Percentiles rank a stretch among this genome's conserved stretches.
Evolutionary conservation across 148 eudicot genomes (phyloP).

Genomic region (Camellia japonica): DNA sequence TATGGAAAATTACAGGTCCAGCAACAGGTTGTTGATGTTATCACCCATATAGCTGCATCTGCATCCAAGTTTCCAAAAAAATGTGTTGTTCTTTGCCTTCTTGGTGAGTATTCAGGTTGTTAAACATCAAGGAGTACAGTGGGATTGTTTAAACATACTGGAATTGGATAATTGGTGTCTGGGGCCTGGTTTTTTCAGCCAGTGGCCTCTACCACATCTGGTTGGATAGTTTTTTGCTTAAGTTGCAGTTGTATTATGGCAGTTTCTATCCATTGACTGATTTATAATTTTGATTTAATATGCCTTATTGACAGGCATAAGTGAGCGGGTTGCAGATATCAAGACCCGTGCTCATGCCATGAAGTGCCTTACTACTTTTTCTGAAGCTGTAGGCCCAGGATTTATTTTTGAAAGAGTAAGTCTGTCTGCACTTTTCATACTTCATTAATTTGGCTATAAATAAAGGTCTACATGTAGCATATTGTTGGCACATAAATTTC

Average conservation of each 20-base stretch:
- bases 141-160: neutral
- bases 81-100: conserved; percentile 94
- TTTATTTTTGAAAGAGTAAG: conserved; percentile 94
- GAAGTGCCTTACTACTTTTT: conserved; percentile 87
- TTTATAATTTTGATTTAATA: neutral
- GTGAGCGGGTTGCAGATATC: conserved; percentile 98
- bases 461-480: neutral
- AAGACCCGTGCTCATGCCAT: conserved; percentile 92
- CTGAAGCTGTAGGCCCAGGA: conserved; percentile 96
- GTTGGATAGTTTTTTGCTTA: neutral
- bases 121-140: neutral
- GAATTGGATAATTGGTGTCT: neutral
- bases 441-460: neutral
- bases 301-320: conserved; percentile 50
- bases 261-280: neutral
- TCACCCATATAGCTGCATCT: conserved; percentile 72
- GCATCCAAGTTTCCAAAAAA: conserved; percentile 87
- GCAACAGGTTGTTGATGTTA: conserved; percentile 90
- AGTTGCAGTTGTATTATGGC: neutral
- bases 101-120: conserved; percentile 45
- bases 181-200: neutral
- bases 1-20: conserved; percentile 66
- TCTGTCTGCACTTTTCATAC: neutral
- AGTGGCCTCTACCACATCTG: neutral
- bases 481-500: no score